A percentile compares a stretch with the other conserved stretches of the same genome.
Conservation (phyloP, 257 asterid genomes). For the Plantago ovata region DNA sequence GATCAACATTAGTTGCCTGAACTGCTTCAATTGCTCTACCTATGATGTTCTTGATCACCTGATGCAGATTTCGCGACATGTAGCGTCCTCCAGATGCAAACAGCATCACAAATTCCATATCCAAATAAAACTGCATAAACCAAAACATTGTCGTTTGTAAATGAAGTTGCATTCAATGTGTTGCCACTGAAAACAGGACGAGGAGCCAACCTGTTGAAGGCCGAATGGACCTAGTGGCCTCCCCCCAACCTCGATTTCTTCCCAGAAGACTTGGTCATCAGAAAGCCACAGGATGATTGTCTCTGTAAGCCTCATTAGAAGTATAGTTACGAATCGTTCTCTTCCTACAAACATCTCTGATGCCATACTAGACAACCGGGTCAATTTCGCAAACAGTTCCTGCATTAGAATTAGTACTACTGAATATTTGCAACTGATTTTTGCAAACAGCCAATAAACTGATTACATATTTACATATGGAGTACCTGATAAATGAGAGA, state of each 20-base stretch:
- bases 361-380: constrained; percentile 54
- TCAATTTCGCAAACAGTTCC: constrained; percentile 74
- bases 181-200: not conserved
- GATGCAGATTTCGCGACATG: constrained; percentile 79
- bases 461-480: not conserved
- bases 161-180: not conserved
- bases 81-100: constrained; percentile 92
- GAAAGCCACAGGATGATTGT: constrained; percentile 93
- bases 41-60: constrained; percentile 84
- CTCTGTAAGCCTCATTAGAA: constrained; percentile 85
- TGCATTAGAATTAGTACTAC: constrained; percentile 14
- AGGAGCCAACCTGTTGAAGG: constrained; percentile 70
- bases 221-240: constrained; percentile 74
- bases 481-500: constrained; percentile 81
- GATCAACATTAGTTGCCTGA: constrained; percentile 70
- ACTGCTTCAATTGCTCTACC: constrained; percentile 87
- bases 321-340: constrained; percentile 82
- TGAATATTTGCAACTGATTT: not conserved
- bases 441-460: not conserved
- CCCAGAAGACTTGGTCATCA: constrained; percentile 92
- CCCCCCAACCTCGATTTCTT: constrained; percentile 73
- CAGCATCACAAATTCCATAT: constrained; percentile 95
- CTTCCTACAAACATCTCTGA: constrained; percentile 80
- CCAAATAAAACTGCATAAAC: constrained; percentile 72
- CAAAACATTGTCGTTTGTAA: not conserved